Evolutionary conservation across 441 rosid genomes (phyloP), one percentile per base, ranked within the genome.

Genomic region (Populus hybrid): DNA sequence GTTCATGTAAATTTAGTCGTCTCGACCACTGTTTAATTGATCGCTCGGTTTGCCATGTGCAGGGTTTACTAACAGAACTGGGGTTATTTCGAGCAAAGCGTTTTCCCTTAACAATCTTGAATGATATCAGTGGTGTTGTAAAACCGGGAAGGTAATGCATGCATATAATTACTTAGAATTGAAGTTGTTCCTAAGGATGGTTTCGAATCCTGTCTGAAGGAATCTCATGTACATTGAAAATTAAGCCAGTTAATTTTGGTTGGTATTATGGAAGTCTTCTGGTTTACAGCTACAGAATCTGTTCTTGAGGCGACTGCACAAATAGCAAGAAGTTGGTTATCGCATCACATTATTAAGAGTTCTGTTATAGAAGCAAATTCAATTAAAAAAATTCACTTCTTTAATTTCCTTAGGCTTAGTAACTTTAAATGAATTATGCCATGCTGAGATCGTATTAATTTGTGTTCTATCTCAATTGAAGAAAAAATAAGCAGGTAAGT

Each of bases 91-190:
- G 80, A 81, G 89, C 94, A 5, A 69, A 79, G 30, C 83, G 90
- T 76, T 82, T 78, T 64, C 70, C 83, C 46, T 76, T 95, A 34
- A 82, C 79, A 6, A 92, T 93, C 67, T 81, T 95, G 86, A 89
- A 89, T 75, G 80, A 87, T 66, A 35, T 91, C 36, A 88, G 89
- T 79, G 99, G 98, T 42, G 74, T 81, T 73, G 83, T 95, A 70
- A 90, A 82, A 76, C 94, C 97, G 2, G 91, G 98, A 84, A 93
- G 98, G 98, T 95, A 76, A 50, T 67, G 34, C 24, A 30, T 30
- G 40, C 3, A 19, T 34, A 30, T 69, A 14, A 30, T 32, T 18
- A 30, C 42, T 69, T 23, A 1, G 36, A 67, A 24, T 28, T 67
- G 30, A 28, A 23, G 1, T 28, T 53, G 61, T 53, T 53, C 61